Base-by-base conservation (phyloP, 2,329 filamentous ascomycete genomes). In the Dactylellina haptotyla region DNA sequence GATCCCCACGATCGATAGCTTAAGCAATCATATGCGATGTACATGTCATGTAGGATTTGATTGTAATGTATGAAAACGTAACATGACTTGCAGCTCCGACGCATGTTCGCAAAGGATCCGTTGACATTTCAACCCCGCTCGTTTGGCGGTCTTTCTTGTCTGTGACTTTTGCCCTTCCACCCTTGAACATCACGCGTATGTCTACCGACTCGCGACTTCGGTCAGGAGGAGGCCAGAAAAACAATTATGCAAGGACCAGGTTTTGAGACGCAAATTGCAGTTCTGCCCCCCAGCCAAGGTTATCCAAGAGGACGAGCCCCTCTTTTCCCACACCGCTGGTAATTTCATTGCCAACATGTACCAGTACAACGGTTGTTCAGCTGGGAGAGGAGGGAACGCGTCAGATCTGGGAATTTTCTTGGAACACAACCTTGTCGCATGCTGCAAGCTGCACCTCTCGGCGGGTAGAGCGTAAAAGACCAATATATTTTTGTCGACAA, bases 381-480 rank as follows among this genome's bases (percentile, higher is more conserved):
- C n/a, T n/a, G n/a, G 16, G 30, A 2, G 32, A 18, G 32, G 34
- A 30, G 43, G 12, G 43, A 45, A 53, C 53, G 63, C 63, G 63
- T 67, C 53, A 67, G 63, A 67, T 67, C 32, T 51, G 43, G 59
- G 41, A 59, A 59, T 25, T 57, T 20, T 39, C 20, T 65, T 53
- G 63, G 48, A 58, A 43, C 45, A 28, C 34, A 34, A 43, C 18
- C 32, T 9, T 43, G 34, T 14, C 10, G 37, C 20, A 32, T 43
- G 23, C 26, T 57, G 53, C 53, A 28, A n/a, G 34, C 34, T 14
- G 32, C 53, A 43, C 18, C 14, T 23, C 18, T 58, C 41, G 62
- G 61, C 61, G 61, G 61, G 61, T 65, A 51, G 5, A 66, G 63
- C 45, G 63, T 58, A 50, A 58, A 56, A 57, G 37, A 39, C 43